phyloP scores from a whole-genome alignment of 257 asterid genomes.

The Lycium barbarum region DNA sequence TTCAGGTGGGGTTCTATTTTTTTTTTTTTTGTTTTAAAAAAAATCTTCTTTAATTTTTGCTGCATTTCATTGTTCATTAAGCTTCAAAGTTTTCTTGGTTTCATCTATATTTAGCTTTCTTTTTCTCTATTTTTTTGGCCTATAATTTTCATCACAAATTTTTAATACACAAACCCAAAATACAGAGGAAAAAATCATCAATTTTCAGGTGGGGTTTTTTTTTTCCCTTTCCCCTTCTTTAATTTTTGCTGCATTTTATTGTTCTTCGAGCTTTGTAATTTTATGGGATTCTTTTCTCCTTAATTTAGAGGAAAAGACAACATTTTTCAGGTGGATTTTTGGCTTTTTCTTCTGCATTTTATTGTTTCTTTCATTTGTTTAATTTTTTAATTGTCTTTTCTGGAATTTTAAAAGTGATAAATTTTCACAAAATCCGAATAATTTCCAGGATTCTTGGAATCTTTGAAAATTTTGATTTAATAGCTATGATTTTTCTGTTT shows the following conservation, averaged over 20 bases:
- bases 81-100: not conserved
- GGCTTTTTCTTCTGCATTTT: not conserved
- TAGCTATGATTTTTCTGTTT: not conserved
- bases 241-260: not conserved
- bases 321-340: not conserved
- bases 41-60: no score
- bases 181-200: not conserved
- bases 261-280: not conserved
- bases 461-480: not conserved
- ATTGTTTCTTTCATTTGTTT: not conserved
- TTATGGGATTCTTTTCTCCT: not conserved
- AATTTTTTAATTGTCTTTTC: not conserved
- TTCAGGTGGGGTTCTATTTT: not conserved
- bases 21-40: no score
- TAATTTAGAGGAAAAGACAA: not conserved
- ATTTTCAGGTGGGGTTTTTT: not conserved
- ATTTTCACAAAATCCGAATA: not conserved
- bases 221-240: no score
- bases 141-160: no score
- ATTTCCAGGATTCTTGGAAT: constrained; percentile 9
- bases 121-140: no score
- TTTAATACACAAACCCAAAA: no score
- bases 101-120: not conserved
- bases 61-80: not conserved
- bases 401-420: not conserved